A percentile compares a stretch with the other conserved stretches of the same genome.
Conservation (phyloP, 2,329 filamentous ascomycete genomes). For the Aaosphaeria pasadenensis region DNA sequence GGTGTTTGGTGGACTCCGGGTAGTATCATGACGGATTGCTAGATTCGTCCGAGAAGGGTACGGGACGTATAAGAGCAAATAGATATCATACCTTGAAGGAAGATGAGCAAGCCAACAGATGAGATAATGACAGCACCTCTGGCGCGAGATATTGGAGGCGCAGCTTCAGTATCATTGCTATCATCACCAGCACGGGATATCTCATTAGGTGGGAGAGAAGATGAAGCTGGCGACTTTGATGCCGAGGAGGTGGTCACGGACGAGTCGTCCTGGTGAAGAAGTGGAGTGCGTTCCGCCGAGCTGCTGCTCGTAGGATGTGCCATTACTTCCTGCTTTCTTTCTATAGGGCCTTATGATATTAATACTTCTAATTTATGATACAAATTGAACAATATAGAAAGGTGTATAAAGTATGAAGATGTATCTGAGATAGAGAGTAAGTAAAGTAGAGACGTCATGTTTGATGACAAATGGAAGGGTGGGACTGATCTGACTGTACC, state of each 20-base stretch:
- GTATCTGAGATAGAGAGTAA: no score
- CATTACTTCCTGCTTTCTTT: no score
- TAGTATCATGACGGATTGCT: no score
- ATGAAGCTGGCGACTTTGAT: constrained; percentile 3
- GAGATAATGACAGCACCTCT: constrained; percentile 45
- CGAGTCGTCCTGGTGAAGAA: constrained; percentile 17
- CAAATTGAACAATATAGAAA: no score
- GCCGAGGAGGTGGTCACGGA: constrained; percentile 14
- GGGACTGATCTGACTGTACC: no score
- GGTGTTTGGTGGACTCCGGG: no score
- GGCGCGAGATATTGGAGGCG: constrained; percentile 19
- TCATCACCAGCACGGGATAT: no score
- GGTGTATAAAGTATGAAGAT: no score
- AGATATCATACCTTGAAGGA: constrained; percentile 52
- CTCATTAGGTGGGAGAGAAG: not conserved
- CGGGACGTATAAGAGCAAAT: not conserved
- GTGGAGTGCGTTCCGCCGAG: constrained; percentile 22
- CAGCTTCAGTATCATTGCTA: constrained; percentile 10
- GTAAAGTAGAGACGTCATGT: no score
- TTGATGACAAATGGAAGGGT: no score
- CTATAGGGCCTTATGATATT: no score
- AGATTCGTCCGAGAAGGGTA: not conserved
- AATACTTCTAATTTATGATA: no score
- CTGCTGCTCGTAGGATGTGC: not conserved
- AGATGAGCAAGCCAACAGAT: constrained; percentile 57